These are phyloP conservation scores for Kwoniella mangroviensis DNA, from an alignment of 768 basidiomycete species.

Conservation along the genomic window DNA sequence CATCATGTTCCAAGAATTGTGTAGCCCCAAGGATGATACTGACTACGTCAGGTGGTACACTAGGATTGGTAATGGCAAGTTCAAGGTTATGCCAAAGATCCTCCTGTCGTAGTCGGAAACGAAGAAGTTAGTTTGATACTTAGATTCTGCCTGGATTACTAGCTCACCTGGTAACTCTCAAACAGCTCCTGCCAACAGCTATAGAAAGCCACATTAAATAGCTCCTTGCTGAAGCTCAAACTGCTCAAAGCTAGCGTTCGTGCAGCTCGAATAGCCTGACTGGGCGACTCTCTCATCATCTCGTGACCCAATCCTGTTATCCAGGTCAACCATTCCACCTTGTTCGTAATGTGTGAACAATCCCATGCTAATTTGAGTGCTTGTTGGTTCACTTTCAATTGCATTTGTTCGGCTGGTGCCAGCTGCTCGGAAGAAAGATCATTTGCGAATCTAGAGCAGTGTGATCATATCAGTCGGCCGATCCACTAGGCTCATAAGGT, in stretches of 20 bases:
- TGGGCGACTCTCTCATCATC: constrained; percentile 97
- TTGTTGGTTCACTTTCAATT: constrained; percentile 93
- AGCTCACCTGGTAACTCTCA: constrained; percentile 87
- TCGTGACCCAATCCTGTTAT: constrained; percentile 89
- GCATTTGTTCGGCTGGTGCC: constrained; percentile 72
- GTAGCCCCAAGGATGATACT: constrained; percentile 89
- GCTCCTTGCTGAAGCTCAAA: constrained; percentile 84
- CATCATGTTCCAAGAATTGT: constrained; percentile 99
- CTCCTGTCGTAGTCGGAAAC: constrained; percentile 65
- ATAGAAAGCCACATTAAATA: constrained; percentile 97
- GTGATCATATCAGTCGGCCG: neutral
- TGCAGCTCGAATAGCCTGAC: constrained; percentile 95
- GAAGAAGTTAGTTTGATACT: neutral
- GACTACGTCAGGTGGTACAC: constrained; percentile 82
- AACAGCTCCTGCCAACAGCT: constrained; percentile 97
- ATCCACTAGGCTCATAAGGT: too few species aligned
- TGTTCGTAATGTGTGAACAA: constrained; percentile 71
- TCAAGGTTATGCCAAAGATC: constrained; percentile 91
- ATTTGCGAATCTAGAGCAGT: constrained; percentile 23
- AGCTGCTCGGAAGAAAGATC: constrained; percentile 52
- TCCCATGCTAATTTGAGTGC: constrained; percentile 98
- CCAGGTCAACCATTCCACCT: constrained; percentile 90
- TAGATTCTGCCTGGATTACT: too few species aligned
- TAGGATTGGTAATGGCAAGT: constrained; percentile 72
- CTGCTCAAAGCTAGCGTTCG: constrained; percentile 92